Base-by-base conservation (phyloP, 2,329 filamentous ascomycete species). In the Fusarium udum region DNA sequence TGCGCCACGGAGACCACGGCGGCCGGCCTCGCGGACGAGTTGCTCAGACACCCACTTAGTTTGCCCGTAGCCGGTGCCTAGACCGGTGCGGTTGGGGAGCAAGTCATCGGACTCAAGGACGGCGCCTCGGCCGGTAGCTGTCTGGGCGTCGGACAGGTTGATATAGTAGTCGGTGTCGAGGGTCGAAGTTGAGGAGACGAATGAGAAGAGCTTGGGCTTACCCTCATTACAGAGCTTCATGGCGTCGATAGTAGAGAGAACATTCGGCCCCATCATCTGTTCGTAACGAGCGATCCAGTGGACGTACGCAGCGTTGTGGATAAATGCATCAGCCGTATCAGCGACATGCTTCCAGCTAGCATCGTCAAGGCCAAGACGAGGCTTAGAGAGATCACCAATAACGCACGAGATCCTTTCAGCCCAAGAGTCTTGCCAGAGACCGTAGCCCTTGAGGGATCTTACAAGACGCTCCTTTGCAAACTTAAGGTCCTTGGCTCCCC, bases 351-450 rank as follows among this genome's bases (percentile, higher is more conserved):
- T 37, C 57, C 45, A 52, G 26, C 24, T 60, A 28, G 32, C 45
- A 11, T 60, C 32, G 13, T 40, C 45, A 32, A 60, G 57, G 34
- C 57, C 57, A 52, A 60, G 45, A 26, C 45, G 57, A 46, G 63
- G 46, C 9, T 67, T 46, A n/a, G 53, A 37, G 14, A 97, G 84
- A 80, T 95, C 92, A 65, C 95, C 95, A 49, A 90, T 83, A 2
- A 97, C 90, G 43, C 88, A 89, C 64, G 88, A 16, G 81, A 83
- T 7, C 55, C 55, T 58, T 26, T 34, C 31, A 28, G 82, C 79
- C 94, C 93, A 97, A 24, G 85, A 84, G 15, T 91, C 87, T 34
- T 88, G 83, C 95, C 95, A 98, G 39, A 97, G 85, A 12, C 93
- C 91, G 79, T 97, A 97, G 2, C 91, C 94, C 73, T 90, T 86